These are phyloP conservation scores for Calonectria fujianensis DNA, from an alignment of 2,329 filamentous ascomycete species.

Conservation along the genomic window DNA sequence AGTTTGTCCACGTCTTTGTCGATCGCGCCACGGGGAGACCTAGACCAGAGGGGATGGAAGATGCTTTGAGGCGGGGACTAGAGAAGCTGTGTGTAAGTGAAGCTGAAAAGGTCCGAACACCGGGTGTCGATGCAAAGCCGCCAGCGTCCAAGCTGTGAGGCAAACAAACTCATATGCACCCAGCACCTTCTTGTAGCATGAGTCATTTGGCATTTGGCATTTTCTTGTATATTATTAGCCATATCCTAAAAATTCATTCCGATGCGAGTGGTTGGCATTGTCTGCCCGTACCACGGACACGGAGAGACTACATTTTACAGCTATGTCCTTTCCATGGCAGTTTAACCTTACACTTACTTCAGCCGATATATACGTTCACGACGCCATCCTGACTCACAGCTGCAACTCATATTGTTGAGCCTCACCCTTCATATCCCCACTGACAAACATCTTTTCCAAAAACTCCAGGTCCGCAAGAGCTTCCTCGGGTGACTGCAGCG, in stretches of 20 bases:
- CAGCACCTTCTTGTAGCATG: conserved; percentile 1
- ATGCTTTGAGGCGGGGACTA: conserved; percentile 74
- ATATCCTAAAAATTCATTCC: conserved; percentile 14
- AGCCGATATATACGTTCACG: conserved; percentile 10
- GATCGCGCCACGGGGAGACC: conserved; percentile 82
- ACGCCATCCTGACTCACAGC: conserved; percentile 21
- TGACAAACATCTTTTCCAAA: conserved; percentile 70
- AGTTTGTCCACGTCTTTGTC: conserved; percentile 93
- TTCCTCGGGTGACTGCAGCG: conserved; percentile 73
- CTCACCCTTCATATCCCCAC: conserved; percentile 66
- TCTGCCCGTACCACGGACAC: neutral
- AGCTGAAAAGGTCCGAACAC: conserved; percentile 31
- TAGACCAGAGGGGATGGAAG: conserved; percentile 78
- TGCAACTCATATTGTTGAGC: conserved; percentile 64
- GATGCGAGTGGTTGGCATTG: neutral
- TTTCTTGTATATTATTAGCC: conserved; percentile 18
- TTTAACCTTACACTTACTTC: conserved; percentile 8
- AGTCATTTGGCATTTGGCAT: conserved; percentile 2
- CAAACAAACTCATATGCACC: neutral
- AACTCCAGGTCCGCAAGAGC: conserved; percentile 78
- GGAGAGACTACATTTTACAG: neutral
- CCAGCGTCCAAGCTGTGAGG: conserved; percentile 29
- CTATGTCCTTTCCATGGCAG: neutral
- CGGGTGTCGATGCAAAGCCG: conserved; percentile 38
- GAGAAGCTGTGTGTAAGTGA: conserved; percentile 69